A percentile compares a stretch with the other conserved stretches of the same genome.
Conservation (phyloP, 2,329 filamentous ascomycete species). For the Didymella exigua region DNA sequence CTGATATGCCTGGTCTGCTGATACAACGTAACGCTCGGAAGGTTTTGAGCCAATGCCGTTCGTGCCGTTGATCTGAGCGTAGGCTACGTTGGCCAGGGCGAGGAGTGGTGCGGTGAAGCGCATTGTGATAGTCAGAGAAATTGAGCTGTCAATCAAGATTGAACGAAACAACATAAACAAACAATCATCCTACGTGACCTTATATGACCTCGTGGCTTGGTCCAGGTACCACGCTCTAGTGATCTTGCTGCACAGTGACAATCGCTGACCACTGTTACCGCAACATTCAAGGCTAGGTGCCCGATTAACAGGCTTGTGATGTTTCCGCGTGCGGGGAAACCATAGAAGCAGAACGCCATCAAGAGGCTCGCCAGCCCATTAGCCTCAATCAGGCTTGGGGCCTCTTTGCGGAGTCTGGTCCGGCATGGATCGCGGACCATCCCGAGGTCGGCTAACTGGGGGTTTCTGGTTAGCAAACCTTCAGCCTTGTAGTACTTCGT, state of each 20-base stretch:
- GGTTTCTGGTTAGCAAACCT: not conserved
- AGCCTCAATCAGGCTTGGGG: conserved; percentile 9
- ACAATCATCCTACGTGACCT: not conserved
- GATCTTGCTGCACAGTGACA: not conserved
- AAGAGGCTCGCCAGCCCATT: conserved; percentile 4
- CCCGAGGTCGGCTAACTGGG: not conserved
- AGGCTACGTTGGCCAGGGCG: conserved; percentile 15
- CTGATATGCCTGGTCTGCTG: conserved; percentile 31
- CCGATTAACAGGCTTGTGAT: not conserved
- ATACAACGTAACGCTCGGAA: conserved; percentile 24
- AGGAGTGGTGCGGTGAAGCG: conserved; percentile 10
- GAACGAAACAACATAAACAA: not conserved
- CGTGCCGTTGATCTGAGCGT: conserved; percentile 27
- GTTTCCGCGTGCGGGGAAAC: conserved; percentile 7
- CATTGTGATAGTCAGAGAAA: not conserved
- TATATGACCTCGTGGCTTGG: not conserved
- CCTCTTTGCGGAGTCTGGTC: conserved; percentile 7
- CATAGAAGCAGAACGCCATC: conserved; percentile 4
- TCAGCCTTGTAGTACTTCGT: not conserved
- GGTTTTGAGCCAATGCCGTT: conserved; percentile 33
- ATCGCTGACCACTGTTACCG: not conserved
- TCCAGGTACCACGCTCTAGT: not conserved
- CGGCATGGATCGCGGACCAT: conserved; percentile 8
- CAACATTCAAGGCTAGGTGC: not conserved
- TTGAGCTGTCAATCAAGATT: not conserved